Conservation (phyloP, 2,329 filamentous ascomycete species). For the Phialemoniopsis sp. region DNA sequence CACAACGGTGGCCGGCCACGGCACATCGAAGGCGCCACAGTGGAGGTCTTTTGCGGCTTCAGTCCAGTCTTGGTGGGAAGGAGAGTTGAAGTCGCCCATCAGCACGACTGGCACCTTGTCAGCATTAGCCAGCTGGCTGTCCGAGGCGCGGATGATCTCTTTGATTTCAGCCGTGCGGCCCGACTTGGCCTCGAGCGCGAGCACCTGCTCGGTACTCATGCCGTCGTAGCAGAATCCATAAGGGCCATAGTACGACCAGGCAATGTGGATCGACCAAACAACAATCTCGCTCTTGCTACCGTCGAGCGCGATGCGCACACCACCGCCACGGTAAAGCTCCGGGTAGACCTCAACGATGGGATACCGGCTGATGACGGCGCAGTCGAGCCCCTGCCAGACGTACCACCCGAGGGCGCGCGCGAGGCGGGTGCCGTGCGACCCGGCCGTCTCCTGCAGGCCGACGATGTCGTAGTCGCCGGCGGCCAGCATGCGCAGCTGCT, state of each 20-base stretch:
- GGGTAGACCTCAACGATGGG: constrained; percentile 26
- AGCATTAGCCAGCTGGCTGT: constrained; percentile 20
- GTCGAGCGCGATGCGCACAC: constrained; percentile 29
- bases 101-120: constrained; percentile 28
- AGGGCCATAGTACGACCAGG: constrained; percentile 32
- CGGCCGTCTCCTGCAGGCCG: constrained; percentile 32
- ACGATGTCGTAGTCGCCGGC: constrained; percentile 26
- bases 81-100: constrained; percentile 37
- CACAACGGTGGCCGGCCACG: constrained; percentile 32
- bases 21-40: constrained; percentile 26
- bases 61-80: constrained; percentile 36
- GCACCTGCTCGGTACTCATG: constrained; percentile 23
- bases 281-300: constrained; percentile 22
- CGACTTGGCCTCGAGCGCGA: constrained; percentile 26
- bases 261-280: constrained; percentile 30
- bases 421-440: constrained; percentile 24
- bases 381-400: constrained; percentile 25
- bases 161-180: constrained; percentile 31
- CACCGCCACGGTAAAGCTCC: too few relatives aligned
- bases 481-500: constrained; percentile 30
- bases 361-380: constrained; percentile 31
- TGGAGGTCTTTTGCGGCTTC: constrained; percentile 24
- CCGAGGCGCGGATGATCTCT: constrained; percentile 24
- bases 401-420: constrained; percentile 33
- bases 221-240: constrained; percentile 36